phyloP scores from a whole-genome alignment of 352 stramenopile species.

The Globisporangium acanthophoron region DNA sequence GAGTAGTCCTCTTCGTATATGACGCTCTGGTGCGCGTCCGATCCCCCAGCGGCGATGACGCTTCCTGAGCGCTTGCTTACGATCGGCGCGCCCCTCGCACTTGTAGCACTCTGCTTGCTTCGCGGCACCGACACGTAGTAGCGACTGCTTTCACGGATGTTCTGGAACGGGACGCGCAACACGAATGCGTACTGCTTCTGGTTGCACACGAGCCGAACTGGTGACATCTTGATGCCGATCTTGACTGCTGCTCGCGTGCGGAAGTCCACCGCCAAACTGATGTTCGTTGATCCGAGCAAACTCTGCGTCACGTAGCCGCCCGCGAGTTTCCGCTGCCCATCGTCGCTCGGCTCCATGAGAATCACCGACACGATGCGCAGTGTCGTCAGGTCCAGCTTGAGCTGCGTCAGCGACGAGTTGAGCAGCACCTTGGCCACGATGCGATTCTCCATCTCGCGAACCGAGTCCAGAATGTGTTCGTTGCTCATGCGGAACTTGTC shows the following conservation, averaged over 20 bases:
- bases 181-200: constrained; percentile 82
- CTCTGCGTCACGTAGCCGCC: constrained; percentile 59
- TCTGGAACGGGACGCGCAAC: constrained; percentile 65
- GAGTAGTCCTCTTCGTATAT: constrained; percentile 23
- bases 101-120: not conserved
- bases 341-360: constrained; percentile 39
- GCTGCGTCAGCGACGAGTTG: constrained; percentile 71
- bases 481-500: constrained; percentile 65
- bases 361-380: constrained; percentile 76
- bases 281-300: constrained; percentile 63
- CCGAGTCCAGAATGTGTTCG: constrained; percentile 52
- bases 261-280: constrained; percentile 53
- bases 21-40: constrained; percentile 14
- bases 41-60: constrained; percentile 1
- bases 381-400: constrained; percentile 57
- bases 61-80: constrained; percentile 6
- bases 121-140: constrained; percentile 24
- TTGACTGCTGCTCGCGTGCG: constrained; percentile 51
- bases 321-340: constrained; percentile 20
- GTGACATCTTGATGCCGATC: constrained; percentile 43
- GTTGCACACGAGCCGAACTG: constrained; percentile 75
- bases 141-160: constrained; percentile 59
- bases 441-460: constrained; percentile 62
- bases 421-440: constrained; percentile 82
- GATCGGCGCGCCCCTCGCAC: not conserved